Conservation (phyloP, 2,329 filamentous ascomycete genomes). For the Colletotrichum trifolii region DNA sequence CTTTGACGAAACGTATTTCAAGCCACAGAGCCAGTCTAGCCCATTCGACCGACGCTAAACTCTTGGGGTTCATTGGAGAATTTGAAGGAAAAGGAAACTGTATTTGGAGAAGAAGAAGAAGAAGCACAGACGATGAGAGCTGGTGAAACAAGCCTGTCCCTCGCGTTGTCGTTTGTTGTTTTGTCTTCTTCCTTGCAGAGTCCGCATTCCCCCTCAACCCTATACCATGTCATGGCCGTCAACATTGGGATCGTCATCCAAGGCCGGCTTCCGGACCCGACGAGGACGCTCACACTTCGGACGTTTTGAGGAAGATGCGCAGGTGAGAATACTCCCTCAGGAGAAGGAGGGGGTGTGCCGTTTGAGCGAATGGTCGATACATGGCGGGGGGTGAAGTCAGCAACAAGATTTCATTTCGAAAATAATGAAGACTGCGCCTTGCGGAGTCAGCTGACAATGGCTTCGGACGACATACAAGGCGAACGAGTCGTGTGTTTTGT, state of each 20-base stretch:
- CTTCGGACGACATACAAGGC: conserved; percentile 14
- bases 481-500: not conserved
- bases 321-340: not conserved
- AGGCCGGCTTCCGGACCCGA: conserved; percentile 23
- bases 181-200: conserved; percentile 13
- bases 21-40: conserved; percentile 17
- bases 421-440: conserved; percentile 11
- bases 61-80: not conserved
- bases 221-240: not conserved
- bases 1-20: conserved; percentile 19
- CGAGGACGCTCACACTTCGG: conserved; percentile 25
- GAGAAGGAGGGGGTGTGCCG: too few relatives aligned
- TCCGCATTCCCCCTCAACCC: not conserved
- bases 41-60: conserved; percentile 18
- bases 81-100: not conserved
- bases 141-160: conserved; percentile 22
- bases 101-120: conserved; percentile 9
- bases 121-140: conserved; percentile 15
- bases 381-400: not conserved
- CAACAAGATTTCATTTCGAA: not conserved
- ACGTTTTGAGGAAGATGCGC: conserved; percentile 21
- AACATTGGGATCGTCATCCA: conserved; percentile 21
- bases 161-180: conserved; percentile 16
- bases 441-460: not conserved
- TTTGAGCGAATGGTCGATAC: not conserved